These are phyloP conservation scores for Telfairia occidentalis DNA, from an alignment of 331 rosid genomes.

Conservation along the genomic window DNA sequence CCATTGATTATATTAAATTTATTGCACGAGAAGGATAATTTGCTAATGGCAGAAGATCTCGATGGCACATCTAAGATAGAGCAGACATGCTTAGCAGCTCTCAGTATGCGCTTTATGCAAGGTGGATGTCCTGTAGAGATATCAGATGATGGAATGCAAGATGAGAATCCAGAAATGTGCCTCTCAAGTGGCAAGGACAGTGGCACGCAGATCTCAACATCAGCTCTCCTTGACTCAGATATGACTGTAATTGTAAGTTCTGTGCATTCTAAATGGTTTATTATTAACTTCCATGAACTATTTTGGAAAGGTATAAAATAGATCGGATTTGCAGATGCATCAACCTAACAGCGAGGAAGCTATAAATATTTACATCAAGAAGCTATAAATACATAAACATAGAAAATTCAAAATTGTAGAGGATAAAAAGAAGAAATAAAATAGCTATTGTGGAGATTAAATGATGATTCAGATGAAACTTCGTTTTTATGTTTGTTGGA, in stretches of 20 bases:
- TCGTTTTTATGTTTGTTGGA: background rate
- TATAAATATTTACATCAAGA: background rate
- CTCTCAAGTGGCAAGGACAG: slow-evolving; percentile 28
- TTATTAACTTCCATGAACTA: background rate
- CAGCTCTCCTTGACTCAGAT: slow-evolving; percentile 39
- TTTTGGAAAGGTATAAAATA: background rate
- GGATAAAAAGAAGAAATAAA: too few relatives aligned
- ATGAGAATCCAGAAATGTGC: slow-evolving; percentile 34
- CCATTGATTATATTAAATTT: slow-evolving; percentile 64
- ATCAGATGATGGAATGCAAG: slow-evolving; percentile 33
- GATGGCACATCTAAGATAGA: slow-evolving; percentile 51
- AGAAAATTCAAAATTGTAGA: too few relatives aligned
- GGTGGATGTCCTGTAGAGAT: slow-evolving; percentile 41
- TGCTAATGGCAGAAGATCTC: slow-evolving; percentile 33
- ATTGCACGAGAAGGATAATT: slow-evolving; percentile 41
- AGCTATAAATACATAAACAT: background rate
- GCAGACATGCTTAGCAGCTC: slow-evolving; percentile 73
- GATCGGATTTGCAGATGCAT: background rate
- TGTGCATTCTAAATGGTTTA: slow-evolving; percentile 6
- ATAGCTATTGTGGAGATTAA: too few relatives aligned
- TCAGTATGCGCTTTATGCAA: slow-evolving; percentile 51
- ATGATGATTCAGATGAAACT: background rate
- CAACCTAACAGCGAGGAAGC: background rate
- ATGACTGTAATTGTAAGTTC: slow-evolving; percentile 58
- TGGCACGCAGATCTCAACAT: slow-evolving; percentile 27